Percentiles rank a stretch among this genome's conserved stretches.
phyloP scores from a whole-genome alignment of 2,329 filamentous ascomycete genomes.

The Diaporthe vaccinii region DNA sequence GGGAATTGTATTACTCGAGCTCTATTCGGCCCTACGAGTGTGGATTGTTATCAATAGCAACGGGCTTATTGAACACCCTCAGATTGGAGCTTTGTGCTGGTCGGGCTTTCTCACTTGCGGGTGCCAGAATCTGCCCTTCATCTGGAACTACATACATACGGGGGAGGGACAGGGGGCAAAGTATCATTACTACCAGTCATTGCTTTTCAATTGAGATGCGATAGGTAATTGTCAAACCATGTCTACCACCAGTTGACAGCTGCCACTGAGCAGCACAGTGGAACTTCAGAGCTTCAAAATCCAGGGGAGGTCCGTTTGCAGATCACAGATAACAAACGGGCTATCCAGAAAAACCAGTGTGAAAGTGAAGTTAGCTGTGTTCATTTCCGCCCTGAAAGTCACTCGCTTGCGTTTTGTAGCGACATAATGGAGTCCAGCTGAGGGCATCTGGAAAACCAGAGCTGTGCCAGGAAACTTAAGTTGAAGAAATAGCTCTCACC shows the following conservation, averaged over 20 bases:
- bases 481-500: neutral
- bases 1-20: too few species aligned
- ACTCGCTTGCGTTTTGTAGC: neutral
- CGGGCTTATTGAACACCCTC: neutral
- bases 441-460: neutral
- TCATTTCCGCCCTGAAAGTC: neutral
- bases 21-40: neutral
- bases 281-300: neutral
- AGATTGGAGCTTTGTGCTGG: neutral
- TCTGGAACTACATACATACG: too few species aligned
- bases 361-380: neutral
- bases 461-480: neutral
- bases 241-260: too few species aligned
- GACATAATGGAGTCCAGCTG: neutral
- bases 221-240: too few species aligned
- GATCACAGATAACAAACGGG: neutral
- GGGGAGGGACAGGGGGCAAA: too few species aligned
- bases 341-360: neutral
- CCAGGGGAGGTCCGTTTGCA: neutral
- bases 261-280: neutral
- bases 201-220: too few species aligned
- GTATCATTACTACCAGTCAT: too few species aligned
- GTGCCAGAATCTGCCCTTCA: too few species aligned
- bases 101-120: too few species aligned
- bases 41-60: neutral